These are phyloP conservation scores for Trichaptum fuscoviolaceum DNA, from an alignment of 768 basidiomycete species.

Conservation along the genomic window DNA sequence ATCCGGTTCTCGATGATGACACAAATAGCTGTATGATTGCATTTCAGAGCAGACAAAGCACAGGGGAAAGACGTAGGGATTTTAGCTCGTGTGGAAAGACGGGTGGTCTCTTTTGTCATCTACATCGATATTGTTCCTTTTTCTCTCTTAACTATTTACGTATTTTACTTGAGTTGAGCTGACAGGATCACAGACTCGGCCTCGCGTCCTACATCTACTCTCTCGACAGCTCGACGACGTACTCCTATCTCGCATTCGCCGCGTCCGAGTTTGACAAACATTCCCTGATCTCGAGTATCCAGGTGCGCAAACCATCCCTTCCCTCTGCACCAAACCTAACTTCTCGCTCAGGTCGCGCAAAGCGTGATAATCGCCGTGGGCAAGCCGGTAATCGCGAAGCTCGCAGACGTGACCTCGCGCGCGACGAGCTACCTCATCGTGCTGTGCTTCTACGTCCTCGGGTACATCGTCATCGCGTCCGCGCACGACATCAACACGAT, in stretches of 20 bases:
- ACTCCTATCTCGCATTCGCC: conserved; percentile 55
- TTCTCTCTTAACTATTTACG: not conserved
- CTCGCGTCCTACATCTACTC: conserved; percentile 76
- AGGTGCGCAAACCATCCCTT: too few relatives aligned
- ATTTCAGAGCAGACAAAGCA: too few relatives aligned
- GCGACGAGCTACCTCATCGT: conserved; percentile 56
- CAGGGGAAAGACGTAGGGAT: too few relatives aligned
- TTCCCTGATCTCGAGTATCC: conserved; percentile 50
- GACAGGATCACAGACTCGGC: conserved; percentile 35
- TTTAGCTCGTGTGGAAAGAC: too few relatives aligned
- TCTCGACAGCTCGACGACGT: conserved; percentile 66
- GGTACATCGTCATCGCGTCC: conserved; percentile 49
- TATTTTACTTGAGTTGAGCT: conserved; percentile 2
- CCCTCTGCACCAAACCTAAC: too few relatives aligned
- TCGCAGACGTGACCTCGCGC: conserved; percentile 67
- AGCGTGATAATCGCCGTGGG: conserved; percentile 47
- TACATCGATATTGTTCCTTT: not conserved
- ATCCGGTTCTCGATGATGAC: too few relatives aligned
- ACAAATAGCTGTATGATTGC: too few relatives aligned
- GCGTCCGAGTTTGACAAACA: conserved; percentile 48
- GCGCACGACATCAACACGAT: conserved; percentile 39
- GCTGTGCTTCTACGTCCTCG: conserved; percentile 55
- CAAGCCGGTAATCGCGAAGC: conserved; percentile 70
- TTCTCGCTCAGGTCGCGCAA: conserved; percentile 42
- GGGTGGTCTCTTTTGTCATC: too few relatives aligned